Conservation (phyloP, 768 basidiomycete species). For the Xerocomus spinulosus region DNA sequence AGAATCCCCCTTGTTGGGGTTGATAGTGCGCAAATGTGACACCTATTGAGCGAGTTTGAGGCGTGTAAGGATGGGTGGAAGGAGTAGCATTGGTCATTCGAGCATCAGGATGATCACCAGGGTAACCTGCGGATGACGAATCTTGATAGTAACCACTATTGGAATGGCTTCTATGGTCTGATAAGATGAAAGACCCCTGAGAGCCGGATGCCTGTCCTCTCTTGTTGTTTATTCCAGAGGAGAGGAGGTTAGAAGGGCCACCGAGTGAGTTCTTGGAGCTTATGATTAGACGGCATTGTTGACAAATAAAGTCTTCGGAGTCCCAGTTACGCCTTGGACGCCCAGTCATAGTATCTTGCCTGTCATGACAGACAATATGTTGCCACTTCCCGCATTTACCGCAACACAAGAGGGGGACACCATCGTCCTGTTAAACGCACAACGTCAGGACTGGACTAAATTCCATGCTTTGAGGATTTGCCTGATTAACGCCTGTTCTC, state of each 20-base stretch:
- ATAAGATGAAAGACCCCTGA: conserved; percentile 11
- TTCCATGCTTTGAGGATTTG: conserved; percentile 33
- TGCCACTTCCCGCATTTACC: conserved; percentile 85
- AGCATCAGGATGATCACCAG: conserved; percentile 19
- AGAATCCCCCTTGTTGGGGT: conserved; percentile 34
- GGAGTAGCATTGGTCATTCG: conserved; percentile 13
- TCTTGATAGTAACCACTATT: conserved; percentile 15
- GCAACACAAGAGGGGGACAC: conserved; percentile 74
- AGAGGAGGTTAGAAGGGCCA: conserved; percentile 2
- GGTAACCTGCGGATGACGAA: conserved; percentile 18
- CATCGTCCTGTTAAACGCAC: conserved; percentile 59
- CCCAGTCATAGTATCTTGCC: conserved; percentile 58
- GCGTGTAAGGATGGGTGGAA: conserved; percentile 13
- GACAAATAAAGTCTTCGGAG: conserved; percentile 76
- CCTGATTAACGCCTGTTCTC: conserved; percentile 67
- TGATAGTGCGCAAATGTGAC: conserved; percentile 38
- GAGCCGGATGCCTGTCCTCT: conserved; percentile 9
- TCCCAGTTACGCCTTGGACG: conserved; percentile 78
- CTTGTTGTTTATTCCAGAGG: conserved; percentile 6
- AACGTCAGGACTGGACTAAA: conserved; percentile 2
- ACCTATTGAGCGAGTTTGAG: conserved; percentile 20
- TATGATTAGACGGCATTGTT: conserved; percentile 44
- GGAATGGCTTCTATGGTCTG: conserved; percentile 17
- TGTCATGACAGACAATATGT: conserved; percentile 82
- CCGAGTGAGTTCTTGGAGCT: conserved; percentile 8